A percentile compares a stretch with the other conserved stretches of the same genome.
These are phyloP conservation scores for Apiospora saccharicola DNA, from an alignment of 2,329 filamentous ascomycete genomes.

Conservation along the genomic window DNA sequence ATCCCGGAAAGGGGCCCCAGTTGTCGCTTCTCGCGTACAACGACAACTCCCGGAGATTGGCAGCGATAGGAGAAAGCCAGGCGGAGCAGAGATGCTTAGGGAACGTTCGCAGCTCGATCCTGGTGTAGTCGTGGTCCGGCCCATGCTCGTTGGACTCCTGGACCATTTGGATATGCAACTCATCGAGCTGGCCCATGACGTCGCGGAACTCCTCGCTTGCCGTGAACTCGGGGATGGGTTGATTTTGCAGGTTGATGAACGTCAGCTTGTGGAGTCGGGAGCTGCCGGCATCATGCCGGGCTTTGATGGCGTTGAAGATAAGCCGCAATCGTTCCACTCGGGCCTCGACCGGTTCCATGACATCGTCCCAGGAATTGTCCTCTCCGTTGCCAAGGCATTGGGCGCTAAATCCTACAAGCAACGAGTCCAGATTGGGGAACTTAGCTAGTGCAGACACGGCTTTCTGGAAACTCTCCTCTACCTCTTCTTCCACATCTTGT, in stretches of 20 bases:
- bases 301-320: not conserved
- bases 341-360: not conserved
- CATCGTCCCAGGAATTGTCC: not conserved
- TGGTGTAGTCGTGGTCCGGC: conserved; percentile 2
- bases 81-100: not conserved
- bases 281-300: not conserved
- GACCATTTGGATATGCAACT: not conserved
- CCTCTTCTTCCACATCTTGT: not conserved
- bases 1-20: not conserved
- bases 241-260: not conserved
- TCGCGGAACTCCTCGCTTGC: not conserved
- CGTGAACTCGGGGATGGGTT: not conserved
- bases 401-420: not conserved
- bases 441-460: not conserved
- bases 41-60: not conserved
- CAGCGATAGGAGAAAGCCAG: not conserved
- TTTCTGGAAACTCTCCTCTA: not conserved
- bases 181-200: not conserved
- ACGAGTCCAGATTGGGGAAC: not conserved
- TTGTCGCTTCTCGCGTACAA: not conserved
- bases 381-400: not conserved
- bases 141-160: not conserved
- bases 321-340: not conserved
- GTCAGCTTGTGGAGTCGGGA: not conserved
- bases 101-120: not conserved